Percentiles rank a stretch among this genome's conserved stretches.
phyloP scores from a whole-genome alignment of 2,329 filamentous ascomycete species.

The Chaetomiaceae sp. region DNA sequence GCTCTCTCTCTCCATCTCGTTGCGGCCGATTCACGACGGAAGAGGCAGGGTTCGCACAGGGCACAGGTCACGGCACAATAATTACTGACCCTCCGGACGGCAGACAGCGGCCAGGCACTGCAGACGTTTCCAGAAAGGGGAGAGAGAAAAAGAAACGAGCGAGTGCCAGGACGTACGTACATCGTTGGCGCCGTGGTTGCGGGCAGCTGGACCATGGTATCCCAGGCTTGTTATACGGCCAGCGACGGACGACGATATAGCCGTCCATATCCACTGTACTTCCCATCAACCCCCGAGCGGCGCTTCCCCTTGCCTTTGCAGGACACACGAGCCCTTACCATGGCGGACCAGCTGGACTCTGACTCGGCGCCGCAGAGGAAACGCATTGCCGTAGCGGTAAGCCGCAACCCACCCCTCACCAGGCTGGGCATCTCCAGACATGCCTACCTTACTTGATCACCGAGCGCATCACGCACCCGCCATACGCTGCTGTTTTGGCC shows the following conservation, averaged over 20 bases:
- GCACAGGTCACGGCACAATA: not conserved
- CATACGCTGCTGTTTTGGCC: not conserved
- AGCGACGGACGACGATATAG: constrained; percentile 37
- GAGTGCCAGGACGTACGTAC: too few relatives aligned
- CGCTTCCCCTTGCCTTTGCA: constrained; percentile 34
- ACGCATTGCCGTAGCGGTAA: constrained; percentile 54
- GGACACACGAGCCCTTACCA: constrained; percentile 31
- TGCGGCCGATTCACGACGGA: not conserved
- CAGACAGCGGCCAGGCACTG: not conserved
- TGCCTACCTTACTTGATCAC: too few relatives aligned
- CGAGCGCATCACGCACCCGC: not conserved
- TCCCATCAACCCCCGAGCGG: constrained; percentile 31
- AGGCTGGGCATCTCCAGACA: not conserved
- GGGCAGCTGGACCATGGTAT: constrained; percentile 35
- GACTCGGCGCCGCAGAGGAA: constrained; percentile 45
- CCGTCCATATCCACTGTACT: constrained; percentile 35
- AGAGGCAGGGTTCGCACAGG: not conserved
- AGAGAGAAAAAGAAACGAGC: not conserved
- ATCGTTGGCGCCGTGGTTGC: not conserved
- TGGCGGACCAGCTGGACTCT: constrained; percentile 36
- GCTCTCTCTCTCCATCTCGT: not conserved
- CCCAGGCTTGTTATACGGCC: constrained; percentile 34
- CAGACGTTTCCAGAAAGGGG: not conserved
- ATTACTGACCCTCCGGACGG: not conserved
- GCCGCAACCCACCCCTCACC: constrained; percentile 24